These are phyloP conservation scores for Dryas drummondii DNA, from an alignment of 306 rosid species.

Conservation along the genomic window DNA sequence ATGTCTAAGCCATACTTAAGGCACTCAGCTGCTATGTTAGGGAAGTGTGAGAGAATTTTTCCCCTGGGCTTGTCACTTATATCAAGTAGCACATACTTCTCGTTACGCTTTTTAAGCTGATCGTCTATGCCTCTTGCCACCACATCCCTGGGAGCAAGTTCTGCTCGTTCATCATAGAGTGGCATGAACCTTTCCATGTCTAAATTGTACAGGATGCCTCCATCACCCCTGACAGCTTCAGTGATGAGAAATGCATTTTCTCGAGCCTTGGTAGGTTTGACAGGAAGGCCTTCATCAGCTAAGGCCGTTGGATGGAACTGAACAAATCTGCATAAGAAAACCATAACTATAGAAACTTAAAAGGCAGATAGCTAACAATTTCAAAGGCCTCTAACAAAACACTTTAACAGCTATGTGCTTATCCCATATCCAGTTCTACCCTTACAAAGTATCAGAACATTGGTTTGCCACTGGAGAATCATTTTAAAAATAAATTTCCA, in stretches of 20 bases:
- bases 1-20: slow-evolving; percentile 77
- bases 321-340: slow-evolving; percentile 63
- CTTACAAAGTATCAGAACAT: neutral
- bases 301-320: slow-evolving; percentile 97
- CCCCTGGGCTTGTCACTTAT: slow-evolving; percentile 83
- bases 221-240: slow-evolving; percentile 92
- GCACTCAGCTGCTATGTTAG: slow-evolving; percentile 79
- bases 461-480: neutral
- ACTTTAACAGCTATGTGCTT: neutral
- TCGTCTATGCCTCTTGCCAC: slow-evolving; percentile 96
- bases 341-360: slow-evolving; percentile 4
- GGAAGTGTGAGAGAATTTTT: slow-evolving; percentile 68
- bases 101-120: slow-evolving; percentile 79
- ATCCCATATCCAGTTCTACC: neutral
- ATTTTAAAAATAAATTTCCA: neutral
- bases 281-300: slow-evolving; percentile 90
- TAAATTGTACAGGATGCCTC: slow-evolving; percentile 81
- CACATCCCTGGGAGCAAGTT: slow-evolving; percentile 96
- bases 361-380: neutral
- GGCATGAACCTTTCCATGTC: slow-evolving; percentile 95
- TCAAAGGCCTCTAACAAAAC: neutral
- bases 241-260: slow-evolving; percentile 85
- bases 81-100: slow-evolving; percentile 80
- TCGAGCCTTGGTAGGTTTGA: slow-evolving; percentile 49
- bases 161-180: slow-evolving; percentile 80